These are phyloP conservation scores for Sanghuangporus baumii DNA, from an alignment of 1,284 basidiomycete species.

Conservation along the genomic window DNA sequence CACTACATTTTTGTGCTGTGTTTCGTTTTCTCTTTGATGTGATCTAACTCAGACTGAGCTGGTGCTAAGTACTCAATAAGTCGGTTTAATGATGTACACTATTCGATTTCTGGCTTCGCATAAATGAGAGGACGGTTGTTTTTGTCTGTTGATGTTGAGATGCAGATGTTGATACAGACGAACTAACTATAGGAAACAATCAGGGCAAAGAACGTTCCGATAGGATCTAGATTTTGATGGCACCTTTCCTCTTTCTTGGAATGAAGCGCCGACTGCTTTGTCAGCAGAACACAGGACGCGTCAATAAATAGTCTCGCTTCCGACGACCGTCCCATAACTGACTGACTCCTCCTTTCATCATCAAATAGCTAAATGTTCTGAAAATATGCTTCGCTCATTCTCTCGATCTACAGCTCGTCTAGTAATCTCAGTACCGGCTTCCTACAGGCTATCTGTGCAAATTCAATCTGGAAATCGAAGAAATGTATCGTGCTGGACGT, in stretches of 20 bases:
- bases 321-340: too few relatives aligned
- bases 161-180: too few relatives aligned
- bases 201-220: too few relatives aligned
- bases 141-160: not conserved
- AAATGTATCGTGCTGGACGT: slow-evolving; percentile 1
- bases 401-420: not conserved
- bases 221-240: too few relatives aligned
- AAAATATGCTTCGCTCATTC: not conserved
- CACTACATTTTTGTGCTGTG: not conserved
- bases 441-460: not conserved
- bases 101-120: not conserved
- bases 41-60: not conserved
- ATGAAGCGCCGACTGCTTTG: too few relatives aligned
- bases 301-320: too few relatives aligned
- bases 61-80: not conserved
- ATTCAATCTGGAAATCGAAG: not conserved
- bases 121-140: not conserved
- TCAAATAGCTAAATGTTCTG: not conserved
- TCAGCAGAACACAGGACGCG: too few relatives aligned
- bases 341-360: too few relatives aligned
- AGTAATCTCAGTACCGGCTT: not conserved
- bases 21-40: not conserved
- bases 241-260: too few relatives aligned
- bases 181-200: too few relatives aligned
- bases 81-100: not conserved